Evolutionary conservation across 768 basidiomycete species (phyloP), one percentile per base, ranked within the genome.

Genomic region (Rhizopogon roseolus): DNA sequence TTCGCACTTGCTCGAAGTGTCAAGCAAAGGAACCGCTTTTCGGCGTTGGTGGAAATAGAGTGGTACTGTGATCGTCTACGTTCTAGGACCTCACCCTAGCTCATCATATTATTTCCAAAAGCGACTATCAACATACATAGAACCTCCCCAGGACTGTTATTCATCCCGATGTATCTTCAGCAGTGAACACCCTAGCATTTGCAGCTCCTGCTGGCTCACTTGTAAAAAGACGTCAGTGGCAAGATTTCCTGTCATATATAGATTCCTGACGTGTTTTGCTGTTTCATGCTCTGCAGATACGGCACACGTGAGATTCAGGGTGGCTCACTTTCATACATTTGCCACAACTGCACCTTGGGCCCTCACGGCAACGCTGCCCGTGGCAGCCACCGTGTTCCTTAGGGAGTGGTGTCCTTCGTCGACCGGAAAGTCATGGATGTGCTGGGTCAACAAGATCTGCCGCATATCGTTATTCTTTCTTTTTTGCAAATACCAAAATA

Each of bases 1-100:
- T 68, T 49, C 67, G 66, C 41, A 69, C 62, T 16, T 68, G 66
- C 28, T 69, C 66, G 1, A 65, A 69, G 50, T 68, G 66, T 41
- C 58, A 34, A 36, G 51, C 49, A 10, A 56, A 36, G 17, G 64
- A 67, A 40, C 66, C 66, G 4, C 66, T 68, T 55, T 68, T 67
- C 37, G 57, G 69, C 42, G 64, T 64, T 27, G 14, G 37, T 9
- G 34, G 52, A 8, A 61, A 48, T 8, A 51, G 58, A 34, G 64
- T 59, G 60, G 66, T 68, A 32, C 3, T 57, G 17, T 5, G 53
- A 6, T 2, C n/a, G 14, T 39, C 28, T 1, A 25, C 8, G 22
- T 22, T 7, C 40, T 10, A 6, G 17, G 27, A 13, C 4, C 7
- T 1, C 17, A 13, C 11, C 14, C 4, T 14, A 9, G 6, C 39